Base-by-base conservation (phyloP, 805 yeast genomes). In the Jamesozyma lodderae region DNA sequence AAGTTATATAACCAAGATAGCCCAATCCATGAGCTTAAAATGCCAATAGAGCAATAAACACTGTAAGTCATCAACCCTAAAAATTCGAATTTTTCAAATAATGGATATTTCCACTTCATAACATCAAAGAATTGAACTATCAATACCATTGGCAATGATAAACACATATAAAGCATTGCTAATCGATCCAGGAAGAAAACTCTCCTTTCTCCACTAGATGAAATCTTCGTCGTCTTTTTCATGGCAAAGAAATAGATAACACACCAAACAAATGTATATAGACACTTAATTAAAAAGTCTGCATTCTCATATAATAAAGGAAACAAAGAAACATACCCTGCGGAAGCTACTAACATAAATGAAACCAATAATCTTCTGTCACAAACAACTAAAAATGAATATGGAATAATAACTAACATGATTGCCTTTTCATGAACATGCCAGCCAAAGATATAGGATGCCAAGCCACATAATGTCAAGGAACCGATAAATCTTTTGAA, bases 341-440 rank as follows among this genome's bases (percentile, higher is more conserved):
- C 72, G 5, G 82, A 73, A 1, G 79, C 77, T 31, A 87, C 66
- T 1, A 84, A 68, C 53, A 79, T 73, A 58, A 80, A 92, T 0
- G 90, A 73, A 5, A 77, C 72, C 31, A 88, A 60, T 24, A 88
- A 63, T 38, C 94, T 70, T 42, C 80, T 70, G 53, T 86, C 95
- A 27, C 73, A 68, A 11, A 78, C 68, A 3, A 79, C 81, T 20
- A 88, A 60, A 55, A 92, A 79, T 6, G 92, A 72, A 58, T 85
- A 78, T 1, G 99, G 99, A 47, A 92, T 73, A 7, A 92, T 81
- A 3, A 90, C 80, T 16, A 88, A 59, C 69, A 92, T 70, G n/a
- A 92, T 76, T 0, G 97, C 97, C 69, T 92, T 92, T 61, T 92
- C 98, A 63, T 92, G 98, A 18, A 92, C 98, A 55, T 92, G 97